Evolutionary conservation across 805 yeast species (phyloP).

Genomic region (Metschnikowia corniflorae): DNA sequence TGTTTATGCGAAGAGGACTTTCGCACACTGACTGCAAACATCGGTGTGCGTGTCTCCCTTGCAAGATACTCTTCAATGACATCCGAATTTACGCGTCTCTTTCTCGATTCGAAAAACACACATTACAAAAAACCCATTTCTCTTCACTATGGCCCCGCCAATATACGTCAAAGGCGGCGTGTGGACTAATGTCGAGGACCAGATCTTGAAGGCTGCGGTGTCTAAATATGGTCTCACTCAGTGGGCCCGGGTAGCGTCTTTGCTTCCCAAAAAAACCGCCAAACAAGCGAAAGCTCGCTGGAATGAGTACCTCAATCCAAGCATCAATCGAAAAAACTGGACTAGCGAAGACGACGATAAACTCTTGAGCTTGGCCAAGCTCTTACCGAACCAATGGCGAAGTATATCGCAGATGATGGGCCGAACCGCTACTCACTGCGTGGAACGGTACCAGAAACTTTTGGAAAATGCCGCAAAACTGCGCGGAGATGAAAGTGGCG

Average conservation of each 20-base stretch:
- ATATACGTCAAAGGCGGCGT: conserved; percentile 81
- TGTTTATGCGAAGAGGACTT: no score
- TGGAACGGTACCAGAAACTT: conserved; percentile 76
- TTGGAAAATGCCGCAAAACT: conserved; percentile 45
- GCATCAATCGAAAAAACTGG: conserved; percentile 64
- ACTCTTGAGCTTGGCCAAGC: conserved; percentile 59
- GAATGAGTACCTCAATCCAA: conserved; percentile 84
- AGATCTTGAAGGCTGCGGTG: conserved; percentile 84
- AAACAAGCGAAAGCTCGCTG: conserved; percentile 91
- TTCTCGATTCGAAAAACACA: no score
- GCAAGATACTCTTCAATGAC: no score
- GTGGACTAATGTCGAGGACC: conserved; percentile 87
- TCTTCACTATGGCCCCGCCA: conserved; percentile 40
- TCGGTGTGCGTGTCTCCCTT: no score
- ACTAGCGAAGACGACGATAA: conserved; percentile 70
- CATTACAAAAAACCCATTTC: background rate
- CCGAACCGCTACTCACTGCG: conserved; percentile 81
- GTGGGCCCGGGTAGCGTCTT: conserved; percentile 90
- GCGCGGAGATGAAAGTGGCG: conserved; percentile 14
- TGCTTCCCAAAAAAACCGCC: conserved; percentile 80
- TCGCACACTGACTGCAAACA: no score
- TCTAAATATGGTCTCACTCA: conserved; percentile 91
- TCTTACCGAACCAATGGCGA: conserved; percentile 92
- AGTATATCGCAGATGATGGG: conserved; percentile 79
- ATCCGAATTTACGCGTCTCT: no score